A percentile compares a stretch with the other conserved stretches of the same genome.
Conservation (phyloP, 306 rosid species). For the Gynostemma pentaphyllum region DNA sequence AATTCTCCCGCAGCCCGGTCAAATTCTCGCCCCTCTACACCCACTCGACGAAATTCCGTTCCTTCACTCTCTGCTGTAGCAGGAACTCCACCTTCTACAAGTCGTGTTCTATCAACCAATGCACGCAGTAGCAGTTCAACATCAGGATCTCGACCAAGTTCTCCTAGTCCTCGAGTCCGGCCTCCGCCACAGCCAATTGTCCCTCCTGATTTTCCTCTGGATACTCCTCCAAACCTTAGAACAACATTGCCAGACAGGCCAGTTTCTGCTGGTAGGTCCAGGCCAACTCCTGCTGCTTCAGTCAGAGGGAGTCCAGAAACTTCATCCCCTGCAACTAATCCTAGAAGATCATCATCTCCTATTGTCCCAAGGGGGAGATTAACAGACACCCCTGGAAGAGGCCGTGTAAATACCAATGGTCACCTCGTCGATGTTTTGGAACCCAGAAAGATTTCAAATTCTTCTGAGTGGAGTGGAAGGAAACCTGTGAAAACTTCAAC, state of each 20-base stretch:
- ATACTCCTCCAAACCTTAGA: slow-evolving; percentile 92
- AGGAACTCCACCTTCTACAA: slow-evolving; percentile 37
- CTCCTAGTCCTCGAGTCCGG: slow-evolving; percentile 72
- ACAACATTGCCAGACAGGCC: slow-evolving; percentile 91
- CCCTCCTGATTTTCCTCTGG: slow-evolving; percentile 77
- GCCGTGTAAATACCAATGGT: slow-evolving; percentile 52
- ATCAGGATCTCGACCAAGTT: slow-evolving; percentile 75
- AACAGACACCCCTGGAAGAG: slow-evolving; percentile 48
- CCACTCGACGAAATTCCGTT: slow-evolving; percentile 56
- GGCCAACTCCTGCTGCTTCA: slow-evolving; percentile 40
- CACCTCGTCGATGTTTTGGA: slow-evolving; percentile 47
- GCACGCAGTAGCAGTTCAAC: slow-evolving; percentile 66
- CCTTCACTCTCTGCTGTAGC: slow-evolving; percentile 47
- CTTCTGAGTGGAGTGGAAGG: slow-evolving; percentile 49
- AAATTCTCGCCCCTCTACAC: slow-evolving; percentile 79
- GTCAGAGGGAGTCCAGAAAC: slow-evolving; percentile 50
- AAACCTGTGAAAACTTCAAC: slow-evolving; percentile 62
- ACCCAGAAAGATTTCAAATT: slow-evolving; percentile 37
- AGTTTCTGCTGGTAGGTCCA: slow-evolving; percentile 88
- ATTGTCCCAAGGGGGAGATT: slow-evolving; percentile 65
- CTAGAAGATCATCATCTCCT: slow-evolving; percentile 77
- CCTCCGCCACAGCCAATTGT: slow-evolving; percentile 78
- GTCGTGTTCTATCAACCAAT: slow-evolving; percentile 30
- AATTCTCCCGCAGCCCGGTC: slow-evolving; percentile 55
- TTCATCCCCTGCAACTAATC: slow-evolving; percentile 27